Base-by-base conservation (phyloP, 306 rosid species). In the Leucaena leucocephala region DNA sequence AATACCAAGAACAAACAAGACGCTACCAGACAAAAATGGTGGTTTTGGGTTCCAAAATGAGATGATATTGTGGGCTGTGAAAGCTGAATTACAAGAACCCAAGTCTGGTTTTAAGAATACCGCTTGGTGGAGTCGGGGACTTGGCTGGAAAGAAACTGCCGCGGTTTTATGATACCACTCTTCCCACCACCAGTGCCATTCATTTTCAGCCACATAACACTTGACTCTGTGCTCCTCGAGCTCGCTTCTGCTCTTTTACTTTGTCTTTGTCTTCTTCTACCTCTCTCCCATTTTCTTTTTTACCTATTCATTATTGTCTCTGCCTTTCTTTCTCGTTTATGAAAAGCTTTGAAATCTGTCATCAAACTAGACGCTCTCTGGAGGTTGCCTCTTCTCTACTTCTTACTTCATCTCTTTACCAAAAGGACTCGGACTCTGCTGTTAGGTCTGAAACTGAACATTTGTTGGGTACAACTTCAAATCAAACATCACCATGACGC, bases 41-140 rank as follows among this genome's bases (percentile, higher is more conserved):
- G 81, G 88, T 83, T 83, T 88, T 50, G 84, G 78, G 1, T 27
- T 73, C 54, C 17, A 22, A 42, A 61, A 65, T 15, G 8, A 38
- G 77, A 85, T 88, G 82, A 65, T 88, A 84, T 71, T 88, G 91
- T 88, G 94, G 94, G 94, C 90, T 81, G 86, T 73, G 71, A 61
- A 82, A 68, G 81, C 75, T 82, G 89, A 79, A 44, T 22, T 35
- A 3, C 19, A 58, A 52, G 58, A 75, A n/a, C 3, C 68, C 5
- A 40, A 71, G 79, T 72, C 71, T 77, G 83, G 57, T 78, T 84
- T 86, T 84, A 33, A 39, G 35, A 81, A 82, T 40, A 86, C 91
- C 84, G 79, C 88, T 87, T 21, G 85, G 84, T 43, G 58, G 49
- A 86, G 88, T 87, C 87, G 88, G 87, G 87, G 78, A 17, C 87